These are phyloP conservation scores for Diaporthe citri DNA, from an alignment of 2,329 filamentous ascomycete species.

Conservation along the genomic window DNA sequence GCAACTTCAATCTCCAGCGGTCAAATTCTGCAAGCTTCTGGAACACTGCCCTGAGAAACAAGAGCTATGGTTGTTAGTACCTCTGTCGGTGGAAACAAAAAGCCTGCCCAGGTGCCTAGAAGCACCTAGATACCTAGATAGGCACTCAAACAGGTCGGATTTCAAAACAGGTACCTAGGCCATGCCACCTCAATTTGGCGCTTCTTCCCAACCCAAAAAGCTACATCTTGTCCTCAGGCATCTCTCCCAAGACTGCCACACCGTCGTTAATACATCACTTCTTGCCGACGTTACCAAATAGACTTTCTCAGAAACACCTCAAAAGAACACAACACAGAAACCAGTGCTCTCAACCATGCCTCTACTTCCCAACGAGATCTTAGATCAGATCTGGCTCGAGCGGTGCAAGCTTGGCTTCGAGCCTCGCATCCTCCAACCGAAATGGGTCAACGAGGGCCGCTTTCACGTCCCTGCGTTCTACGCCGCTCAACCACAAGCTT, in stretches of 20 bases:
- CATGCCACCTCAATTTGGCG: too few relatives aligned
- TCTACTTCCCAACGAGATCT: neutral
- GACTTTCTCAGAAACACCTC: neutral
- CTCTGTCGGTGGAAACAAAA: too few relatives aligned
- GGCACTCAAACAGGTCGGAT: too few relatives aligned
- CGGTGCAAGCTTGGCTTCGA: neutral
- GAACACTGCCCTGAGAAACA: too few relatives aligned
- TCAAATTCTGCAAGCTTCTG: too few relatives aligned
- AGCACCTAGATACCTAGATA: too few relatives aligned
- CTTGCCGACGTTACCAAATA: neutral
- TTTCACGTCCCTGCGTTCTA: neutral
- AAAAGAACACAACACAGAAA: too few relatives aligned
- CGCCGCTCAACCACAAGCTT: neutral
- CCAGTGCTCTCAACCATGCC: neutral
- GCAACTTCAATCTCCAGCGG: too few relatives aligned
- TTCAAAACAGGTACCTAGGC: neutral
- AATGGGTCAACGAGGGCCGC: neutral
- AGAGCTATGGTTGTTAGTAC: too few relatives aligned
- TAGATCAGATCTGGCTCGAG: neutral
- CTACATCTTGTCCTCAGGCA: neutral
- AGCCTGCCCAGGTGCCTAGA: too few relatives aligned
- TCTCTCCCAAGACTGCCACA: neutral
- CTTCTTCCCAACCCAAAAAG: neutral
- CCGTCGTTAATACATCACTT: neutral
- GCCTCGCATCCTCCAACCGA: neutral